Evolutionary conservation across 2,329 filamentous ascomycete species (phyloP), one percentile per base, ranked within the genome.

Genomic region (Penicillium rolfsii): DNA sequence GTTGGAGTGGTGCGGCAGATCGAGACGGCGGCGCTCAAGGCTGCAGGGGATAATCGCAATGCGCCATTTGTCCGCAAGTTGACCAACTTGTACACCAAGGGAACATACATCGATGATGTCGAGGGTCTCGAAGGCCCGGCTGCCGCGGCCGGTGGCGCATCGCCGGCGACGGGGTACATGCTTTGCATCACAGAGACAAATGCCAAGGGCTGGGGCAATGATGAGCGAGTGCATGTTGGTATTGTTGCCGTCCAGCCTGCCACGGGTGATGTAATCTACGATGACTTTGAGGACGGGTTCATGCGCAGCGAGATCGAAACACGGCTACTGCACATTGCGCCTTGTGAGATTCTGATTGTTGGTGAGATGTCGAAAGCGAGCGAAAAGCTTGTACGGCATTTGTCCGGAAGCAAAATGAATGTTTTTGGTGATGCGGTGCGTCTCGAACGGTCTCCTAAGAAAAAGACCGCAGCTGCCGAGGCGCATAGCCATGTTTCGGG

Each of bases 281-380:
- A 99, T 72, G 88, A 89, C 61, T 99, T 99, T 69, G 92, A 98
- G 69, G 95, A 99, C 71, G 93, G 94, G 1, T 98, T 98, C 78
- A 97, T 99, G 94, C 85, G 95, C 52, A 93, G 89, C 70, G 95
- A 99, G 74, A 90, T 99, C 36, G 95, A 99, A 79, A 99, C 95
- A 0, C 83, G 95, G n/a, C 80, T 99, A 28, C 81, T 99, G 33
- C 95, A 99, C 74, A 96, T 99, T 66, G 92, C 94, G 0, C 95
- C 95, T 0, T 97, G 93, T 77, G 95, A 99, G 75, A 92, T 99
- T 63, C 83, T 99, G 35, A 90, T 99, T 48, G 91, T 99, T 1
- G 95, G 95, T 14, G 88, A 95, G 14, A 84, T 98, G 14, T 95
- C 93, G 0, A 93, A 90, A 70, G 91, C 92, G 0, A 97, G 93